Base-by-base conservation (phyloP, 148 eudicot genomes). In the Arbutus unedo region DNA sequence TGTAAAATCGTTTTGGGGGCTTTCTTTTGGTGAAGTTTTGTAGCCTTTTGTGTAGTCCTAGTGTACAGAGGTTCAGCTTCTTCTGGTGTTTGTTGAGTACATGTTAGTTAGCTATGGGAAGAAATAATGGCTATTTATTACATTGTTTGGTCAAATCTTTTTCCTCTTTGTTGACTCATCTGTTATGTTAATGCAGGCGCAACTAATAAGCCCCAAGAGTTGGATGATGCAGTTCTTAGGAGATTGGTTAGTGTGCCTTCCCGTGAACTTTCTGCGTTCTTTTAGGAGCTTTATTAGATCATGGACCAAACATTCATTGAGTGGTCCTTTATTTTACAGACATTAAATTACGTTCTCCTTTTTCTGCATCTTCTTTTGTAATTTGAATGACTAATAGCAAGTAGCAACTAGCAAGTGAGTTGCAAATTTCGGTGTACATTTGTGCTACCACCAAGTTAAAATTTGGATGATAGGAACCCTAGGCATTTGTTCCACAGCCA, bases 141-240 rank as follows among this genome's bases (percentile, higher is more conserved):
- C 31, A 16, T 25, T 66, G 38, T 21, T 23, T 25, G 16, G 57
- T 78, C 60, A 21, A 55, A 19, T 23, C 15, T 23, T 68, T 47
- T 48, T 74, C 55, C 41, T 68, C 7, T 44, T 53, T 64, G 51
- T 86, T 72, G 18, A 62, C 11, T 51, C 53, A 57, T 66, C 67
- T 75, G 68, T 71, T 74, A 57, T 82, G 80, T 75, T 83, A 71
- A 79, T 86, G 81, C 88, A 96, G 99, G 99, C 79, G 99, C 99
- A 23, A 96, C 99, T 38, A 96, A 96, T 85, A 96, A 93, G 91
- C 98, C 99, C 38, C 97, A 96, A 82, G 99, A 96, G 81, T 87
- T 96, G 82, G 99, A 96, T 82, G 99, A 96, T 92, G 99, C 99
- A 44, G 99, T 94, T 86, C 87, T 96, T 57, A 92, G 99, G 87